Evolutionary conservation across 345 rosid species (phyloP).

Genomic region (Boechera stricta): DNA sequence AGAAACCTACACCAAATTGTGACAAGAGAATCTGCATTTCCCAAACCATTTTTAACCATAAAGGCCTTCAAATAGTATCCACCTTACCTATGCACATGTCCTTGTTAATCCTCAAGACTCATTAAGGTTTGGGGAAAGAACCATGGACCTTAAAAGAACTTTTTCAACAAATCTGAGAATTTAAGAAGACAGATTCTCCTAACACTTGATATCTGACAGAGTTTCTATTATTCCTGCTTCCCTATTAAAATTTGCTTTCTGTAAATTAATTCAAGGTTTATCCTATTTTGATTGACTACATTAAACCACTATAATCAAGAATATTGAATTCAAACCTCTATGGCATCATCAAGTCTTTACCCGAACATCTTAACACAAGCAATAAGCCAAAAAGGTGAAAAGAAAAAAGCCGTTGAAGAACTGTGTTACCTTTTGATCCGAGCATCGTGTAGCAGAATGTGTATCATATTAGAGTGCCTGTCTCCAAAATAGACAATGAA

Average conservation of each 20-base stretch:
- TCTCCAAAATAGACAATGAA: slow-evolving; percentile 88
- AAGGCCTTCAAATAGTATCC: slow-evolving; percentile 15
- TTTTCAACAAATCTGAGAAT: not conserved
- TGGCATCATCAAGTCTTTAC: not conserved
- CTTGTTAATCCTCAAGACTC: slow-evolving; percentile 1
- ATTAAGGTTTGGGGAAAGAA: not conserved
- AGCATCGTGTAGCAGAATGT: slow-evolving; percentile 70
- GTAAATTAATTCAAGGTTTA: not conserved
- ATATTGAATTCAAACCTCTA: not conserved
- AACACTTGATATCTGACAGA: not conserved
- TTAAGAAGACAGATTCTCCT: not conserved
- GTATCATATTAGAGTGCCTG: slow-evolving; percentile 69
- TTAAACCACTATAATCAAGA: slow-evolving; percentile 1
- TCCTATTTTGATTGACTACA: not conserved
- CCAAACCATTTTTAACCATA: not conserved
- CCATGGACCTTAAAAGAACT: not conserved
- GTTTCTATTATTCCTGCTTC: slow-evolving; percentile 3
- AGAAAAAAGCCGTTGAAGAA: not conserved
- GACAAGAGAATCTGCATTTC: not conserved
- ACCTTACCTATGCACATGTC: slow-evolving; percentile 6
- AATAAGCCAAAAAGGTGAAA: not conserved
- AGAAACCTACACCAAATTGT: not conserved
- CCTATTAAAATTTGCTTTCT: not conserved
- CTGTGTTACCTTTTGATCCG: slow-evolving; percentile 72
- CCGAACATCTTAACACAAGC: slow-evolving; percentile 4